phyloP scores from a whole-genome alignment of 176 grass and related monocot species.

The Zoysia japonica region DNA sequence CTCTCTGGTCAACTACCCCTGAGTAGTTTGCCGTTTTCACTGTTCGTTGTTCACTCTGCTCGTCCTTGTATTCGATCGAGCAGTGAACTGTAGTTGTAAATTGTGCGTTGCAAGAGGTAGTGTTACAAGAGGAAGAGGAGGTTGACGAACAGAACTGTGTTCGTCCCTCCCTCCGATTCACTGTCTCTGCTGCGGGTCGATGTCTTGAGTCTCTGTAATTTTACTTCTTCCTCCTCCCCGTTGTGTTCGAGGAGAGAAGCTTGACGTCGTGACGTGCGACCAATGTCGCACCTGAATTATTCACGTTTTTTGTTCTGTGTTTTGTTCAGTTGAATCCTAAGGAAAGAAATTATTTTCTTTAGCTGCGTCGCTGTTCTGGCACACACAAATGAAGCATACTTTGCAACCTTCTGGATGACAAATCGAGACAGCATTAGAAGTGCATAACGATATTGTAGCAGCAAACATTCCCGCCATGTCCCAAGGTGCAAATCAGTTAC shows the following conservation, averaged over 20 bases:
- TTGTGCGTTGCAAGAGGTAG: conserved; percentile 46
- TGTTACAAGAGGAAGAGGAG: conserved; percentile 44
- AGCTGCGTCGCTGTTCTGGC: too few species aligned
- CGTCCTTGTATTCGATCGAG: not conserved
- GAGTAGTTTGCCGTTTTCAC: not conserved
- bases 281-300: conserved; percentile 28
- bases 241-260: not conserved
- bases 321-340: too few species aligned
- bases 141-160: conserved; percentile 20
- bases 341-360: not conserved
- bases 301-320: not conserved
- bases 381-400: too few species aligned
- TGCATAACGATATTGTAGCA: too few species aligned
- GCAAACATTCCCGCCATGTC: too few species aligned
- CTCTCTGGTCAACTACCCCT: conserved; percentile 61
- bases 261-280: conserved; percentile 18
- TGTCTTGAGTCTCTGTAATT: conserved; percentile 19
- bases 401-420: not conserved
- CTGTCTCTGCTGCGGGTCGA: conserved; percentile 37
- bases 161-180: conserved; percentile 38
- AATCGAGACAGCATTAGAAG: too few species aligned
- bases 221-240: not conserved
- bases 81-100: not conserved
- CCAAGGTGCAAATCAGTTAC: too few species aligned
- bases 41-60: not conserved